A percentile compares a stretch with the other conserved stretches of the same genome.
phyloP scores from a whole-genome alignment of 176 grass and related monocot species.

The Coix lacrymajobi region DNA sequence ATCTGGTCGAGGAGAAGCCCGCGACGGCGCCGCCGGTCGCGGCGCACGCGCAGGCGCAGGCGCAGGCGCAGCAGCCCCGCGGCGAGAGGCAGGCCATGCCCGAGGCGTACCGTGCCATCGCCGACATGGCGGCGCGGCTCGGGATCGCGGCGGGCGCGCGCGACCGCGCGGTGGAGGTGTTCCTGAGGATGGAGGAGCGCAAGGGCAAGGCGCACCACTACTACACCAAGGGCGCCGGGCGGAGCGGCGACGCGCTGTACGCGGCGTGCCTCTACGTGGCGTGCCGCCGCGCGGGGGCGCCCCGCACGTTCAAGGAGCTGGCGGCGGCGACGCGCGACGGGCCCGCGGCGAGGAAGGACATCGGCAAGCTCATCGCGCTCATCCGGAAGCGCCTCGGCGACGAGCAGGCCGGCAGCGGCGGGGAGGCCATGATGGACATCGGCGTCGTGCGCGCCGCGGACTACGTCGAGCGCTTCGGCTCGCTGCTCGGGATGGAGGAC shows the following conservation, averaged over 20 bases:
- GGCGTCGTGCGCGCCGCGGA: slow-evolving; percentile 24
- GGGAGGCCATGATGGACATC: background rate
- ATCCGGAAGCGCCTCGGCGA: slow-evolving; percentile 24
- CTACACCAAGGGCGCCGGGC: slow-evolving; percentile 6
- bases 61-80: background rate
- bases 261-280: slow-evolving; percentile 47
- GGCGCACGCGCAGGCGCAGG: background rate
- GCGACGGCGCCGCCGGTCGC: background rate
- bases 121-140: slow-evolving; percentile 20
- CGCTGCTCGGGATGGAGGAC: background rate
- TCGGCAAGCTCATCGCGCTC: slow-evolving; percentile 20
- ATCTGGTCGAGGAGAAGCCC: background rate
- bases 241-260: slow-evolving; percentile 26
- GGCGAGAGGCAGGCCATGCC: background rate
- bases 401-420: background rate
- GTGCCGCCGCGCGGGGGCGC: slow-evolving; percentile 29
- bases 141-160: background rate
- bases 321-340: background rate
- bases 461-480: slow-evolving; percentile 36
- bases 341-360: slow-evolving; percentile 22
- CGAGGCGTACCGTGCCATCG: background rate
- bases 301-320: slow-evolving; percentile 45
- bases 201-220: slow-evolving; percentile 1
- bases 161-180: slow-evolving; percentile 18
- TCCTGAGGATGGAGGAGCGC: background rate